These are phyloP conservation scores for Holtermanniella nyarrowii DNA, from an alignment of 768 basidiomycete genomes.

Conservation along the genomic window DNA sequence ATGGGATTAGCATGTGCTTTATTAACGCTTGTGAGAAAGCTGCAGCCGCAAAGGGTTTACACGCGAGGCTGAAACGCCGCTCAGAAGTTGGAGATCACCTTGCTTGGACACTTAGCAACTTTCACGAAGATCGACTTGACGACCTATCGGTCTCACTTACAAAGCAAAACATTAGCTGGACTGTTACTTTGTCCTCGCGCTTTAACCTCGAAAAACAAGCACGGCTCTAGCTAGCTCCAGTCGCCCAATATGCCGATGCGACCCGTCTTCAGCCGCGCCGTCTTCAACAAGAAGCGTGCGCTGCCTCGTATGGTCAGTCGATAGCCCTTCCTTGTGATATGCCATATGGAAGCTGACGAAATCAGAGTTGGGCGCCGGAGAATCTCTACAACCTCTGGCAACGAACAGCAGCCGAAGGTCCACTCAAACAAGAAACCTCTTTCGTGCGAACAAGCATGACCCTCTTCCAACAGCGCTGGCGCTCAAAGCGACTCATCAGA, in stretches of 20 bases:
- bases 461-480: slow-evolving; percentile 87
- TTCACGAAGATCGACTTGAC: no score
- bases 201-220: no score
- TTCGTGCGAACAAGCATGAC: slow-evolving; percentile 54
- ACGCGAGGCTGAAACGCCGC: no score
- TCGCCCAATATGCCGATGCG: slow-evolving; percentile 29
- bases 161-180: no score
- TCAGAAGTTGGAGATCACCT: no score
- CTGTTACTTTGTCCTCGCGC: no score
- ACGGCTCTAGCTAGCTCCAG: no score
- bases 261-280: slow-evolving; percentile 22
- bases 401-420: slow-evolving; percentile 49
- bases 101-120: no score
- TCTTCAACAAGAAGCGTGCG: slow-evolving; percentile 35
- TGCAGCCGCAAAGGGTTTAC: no score
- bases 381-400: slow-evolving; percentile 85
- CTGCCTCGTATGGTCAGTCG: slow-evolving; percentile 39
- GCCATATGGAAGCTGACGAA: neutral
- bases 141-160: no score
- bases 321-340: neutral
- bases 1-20: no score
- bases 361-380: slow-evolving; percentile 73
- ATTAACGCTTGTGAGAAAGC: no score
- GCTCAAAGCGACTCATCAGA: slow-evolving; percentile 69
- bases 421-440: slow-evolving; percentile 44